These are phyloP conservation scores for Gliomastix tumulicola DNA, from an alignment of 2,329 filamentous ascomycete species.

Conservation along the genomic window DNA sequence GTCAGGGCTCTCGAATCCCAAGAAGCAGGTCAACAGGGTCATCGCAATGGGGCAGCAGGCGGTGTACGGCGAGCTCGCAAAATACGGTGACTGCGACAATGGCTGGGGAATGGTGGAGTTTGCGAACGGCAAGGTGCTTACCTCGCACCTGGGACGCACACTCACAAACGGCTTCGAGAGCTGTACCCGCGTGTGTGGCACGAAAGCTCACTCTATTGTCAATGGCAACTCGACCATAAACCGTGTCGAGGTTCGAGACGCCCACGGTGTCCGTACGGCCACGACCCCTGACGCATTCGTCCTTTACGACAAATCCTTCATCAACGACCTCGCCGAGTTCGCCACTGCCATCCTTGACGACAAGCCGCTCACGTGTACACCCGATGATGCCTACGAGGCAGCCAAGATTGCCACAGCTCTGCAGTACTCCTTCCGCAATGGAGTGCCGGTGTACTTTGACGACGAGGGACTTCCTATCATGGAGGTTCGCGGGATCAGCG, in stretches of 20 bases:
- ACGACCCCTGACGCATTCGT: constrained; percentile 10
- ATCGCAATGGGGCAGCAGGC: constrained; percentile 21
- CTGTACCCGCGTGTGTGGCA: constrained; percentile 22
- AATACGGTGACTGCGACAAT: constrained; percentile 20
- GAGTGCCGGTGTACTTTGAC: constrained; percentile 16
- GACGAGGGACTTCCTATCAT: constrained; percentile 12
- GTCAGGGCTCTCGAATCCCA: constrained; percentile 15
- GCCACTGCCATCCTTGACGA: constrained; percentile 10
- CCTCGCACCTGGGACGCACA: constrained; percentile 22
- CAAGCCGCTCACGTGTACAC: constrained; percentile 10
- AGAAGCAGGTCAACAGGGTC: constrained; percentile 20
- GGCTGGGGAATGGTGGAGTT: constrained; percentile 25
- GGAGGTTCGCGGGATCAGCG: constrained; percentile 6
- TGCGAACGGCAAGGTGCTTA: constrained; percentile 24
- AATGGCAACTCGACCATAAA: constrained; percentile 10
- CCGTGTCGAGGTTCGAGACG: neutral
- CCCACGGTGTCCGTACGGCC: neutral
- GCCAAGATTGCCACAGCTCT: constrained; percentile 12
- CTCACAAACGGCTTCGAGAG: constrained; percentile 25
- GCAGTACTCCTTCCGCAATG: constrained; percentile 14
- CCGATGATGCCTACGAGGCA: constrained; percentile 13
- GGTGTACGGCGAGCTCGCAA: constrained; percentile 18
- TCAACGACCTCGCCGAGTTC: constrained; percentile 12
- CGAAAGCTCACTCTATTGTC: constrained; percentile 18
- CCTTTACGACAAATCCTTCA: constrained; percentile 10